Evolutionary conservation across 202 grass and related monocot species (phyloP).

Genomic region (Panicum hallii): DNA sequence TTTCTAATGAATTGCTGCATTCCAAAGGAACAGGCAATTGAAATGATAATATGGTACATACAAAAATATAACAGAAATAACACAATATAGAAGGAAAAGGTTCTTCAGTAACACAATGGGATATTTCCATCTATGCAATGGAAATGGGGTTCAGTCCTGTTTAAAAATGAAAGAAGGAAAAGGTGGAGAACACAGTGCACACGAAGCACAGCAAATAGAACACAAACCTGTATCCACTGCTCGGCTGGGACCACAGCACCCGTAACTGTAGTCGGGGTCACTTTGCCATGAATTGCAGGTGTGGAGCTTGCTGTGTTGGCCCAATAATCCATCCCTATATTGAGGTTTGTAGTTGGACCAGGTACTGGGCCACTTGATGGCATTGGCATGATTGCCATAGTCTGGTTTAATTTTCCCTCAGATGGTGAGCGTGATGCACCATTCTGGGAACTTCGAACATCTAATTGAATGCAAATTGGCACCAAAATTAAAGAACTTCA

Average conservation of each 20-base stretch:
- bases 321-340: conserved; percentile 99
- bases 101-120: background rate
- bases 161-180: conserved; percentile 23
- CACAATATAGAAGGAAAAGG: conserved; percentile 12
- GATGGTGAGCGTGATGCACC: conserved; percentile 58
- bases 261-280: conserved; percentile 48
- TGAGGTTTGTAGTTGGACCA: conserved; percentile 83
- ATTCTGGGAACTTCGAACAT: conserved; percentile 73
- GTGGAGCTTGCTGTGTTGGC: conserved; percentile 59
- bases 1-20: background rate
- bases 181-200: background rate
- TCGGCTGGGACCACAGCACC: conserved; percentile 62
- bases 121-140: background rate
- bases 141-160: background rate
- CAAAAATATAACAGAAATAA: conserved; percentile 29
- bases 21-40: background rate
- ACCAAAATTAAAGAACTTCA: conserved; percentile 39
- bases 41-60: background rate
- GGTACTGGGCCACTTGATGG: conserved; percentile 63
- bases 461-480: conserved; percentile 45
- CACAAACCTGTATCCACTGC: conserved; percentile 76
- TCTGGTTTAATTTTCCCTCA: conserved; percentile 65
- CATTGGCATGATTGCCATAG: conserved; percentile 63
- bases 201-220: conserved; percentile 22
- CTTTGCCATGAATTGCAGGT: conserved; percentile 63